Conservation (phyloP, 202 grass and related monocot species). For the Bolboschoenoplectus hybrid region DNA sequence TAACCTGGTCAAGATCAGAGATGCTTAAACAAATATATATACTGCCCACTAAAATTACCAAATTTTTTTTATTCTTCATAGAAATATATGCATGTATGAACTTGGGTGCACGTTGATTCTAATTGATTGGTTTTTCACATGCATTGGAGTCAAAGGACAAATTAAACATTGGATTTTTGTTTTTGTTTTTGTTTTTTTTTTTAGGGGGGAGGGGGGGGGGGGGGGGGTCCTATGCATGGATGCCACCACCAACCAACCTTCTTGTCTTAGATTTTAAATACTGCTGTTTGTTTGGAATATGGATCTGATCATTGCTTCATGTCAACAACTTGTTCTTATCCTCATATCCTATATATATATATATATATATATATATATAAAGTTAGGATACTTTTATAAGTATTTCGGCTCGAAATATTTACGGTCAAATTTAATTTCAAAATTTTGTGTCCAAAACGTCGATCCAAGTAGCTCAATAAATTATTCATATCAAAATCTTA, state of each 20-base stretch:
- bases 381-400: no score
- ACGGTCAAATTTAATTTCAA: background rate
- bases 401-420: background rate
- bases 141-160: constrained; percentile 1
- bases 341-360: background rate
- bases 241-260: background rate
- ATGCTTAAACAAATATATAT: background rate
- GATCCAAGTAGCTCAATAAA: no score
- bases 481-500: no score
- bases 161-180: background rate
- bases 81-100: constrained; percentile 1
- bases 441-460: no score
- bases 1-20: background rate
- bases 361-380: background rate
- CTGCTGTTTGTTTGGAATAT: background rate
- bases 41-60: background rate
- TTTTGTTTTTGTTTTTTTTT: no score
- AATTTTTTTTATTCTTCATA: background rate
- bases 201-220: no score
- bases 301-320: background rate
- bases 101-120: background rate
- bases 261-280: background rate
- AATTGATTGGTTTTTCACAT: constrained; percentile 21
- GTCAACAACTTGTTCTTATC: background rate
- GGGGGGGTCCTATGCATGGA: background rate